These are phyloP conservation scores for Neospermospora avenae DNA, from an alignment of 2,329 filamentous ascomycete genomes.

Conservation along the genomic window DNA sequence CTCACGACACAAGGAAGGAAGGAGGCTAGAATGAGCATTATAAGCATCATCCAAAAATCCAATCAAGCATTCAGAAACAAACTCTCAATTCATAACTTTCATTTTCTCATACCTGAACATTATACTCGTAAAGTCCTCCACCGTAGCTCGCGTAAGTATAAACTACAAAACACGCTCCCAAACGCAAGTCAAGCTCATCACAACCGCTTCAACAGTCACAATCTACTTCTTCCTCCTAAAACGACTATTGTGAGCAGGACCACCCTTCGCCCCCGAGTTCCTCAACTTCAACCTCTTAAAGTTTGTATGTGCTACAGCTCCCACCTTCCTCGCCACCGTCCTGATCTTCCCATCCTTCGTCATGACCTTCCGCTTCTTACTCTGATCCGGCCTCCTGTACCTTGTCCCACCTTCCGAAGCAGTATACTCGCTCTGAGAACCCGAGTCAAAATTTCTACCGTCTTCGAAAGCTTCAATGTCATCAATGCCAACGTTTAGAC, in stretches of 20 bases:
- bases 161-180: not conserved
- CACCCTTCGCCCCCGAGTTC: conserved; percentile 61
- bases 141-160: not conserved
- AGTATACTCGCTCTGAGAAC: conserved; percentile 33
- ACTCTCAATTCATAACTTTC: not conserved
- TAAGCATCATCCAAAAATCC: conserved; percentile 3
- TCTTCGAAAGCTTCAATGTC: conserved; percentile 20
- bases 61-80: not conserved
- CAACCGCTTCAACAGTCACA: not conserved
- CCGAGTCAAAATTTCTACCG: conserved; percentile 34
- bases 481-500: not conserved
- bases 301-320: conserved; percentile 62
- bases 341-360: conserved; percentile 43
- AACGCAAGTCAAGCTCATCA: not conserved
- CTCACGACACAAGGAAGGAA: not conserved
- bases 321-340: conserved; percentile 57
- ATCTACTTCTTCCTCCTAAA: conserved; percentile 50
- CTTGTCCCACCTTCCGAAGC: conserved; percentile 36
- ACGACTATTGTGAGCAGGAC: conserved; percentile 52
- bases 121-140: not conserved
- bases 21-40: conserved; percentile 6
- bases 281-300: conserved; percentile 63
- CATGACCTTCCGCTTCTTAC: conserved; percentile 28
- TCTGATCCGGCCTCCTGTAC: conserved; percentile 33
- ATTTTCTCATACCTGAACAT: not conserved